Evolutionary conservation across 2,329 filamentous ascomycete species (phyloP).

Genomic region (Trichoderma atrobrunneum): DNA sequence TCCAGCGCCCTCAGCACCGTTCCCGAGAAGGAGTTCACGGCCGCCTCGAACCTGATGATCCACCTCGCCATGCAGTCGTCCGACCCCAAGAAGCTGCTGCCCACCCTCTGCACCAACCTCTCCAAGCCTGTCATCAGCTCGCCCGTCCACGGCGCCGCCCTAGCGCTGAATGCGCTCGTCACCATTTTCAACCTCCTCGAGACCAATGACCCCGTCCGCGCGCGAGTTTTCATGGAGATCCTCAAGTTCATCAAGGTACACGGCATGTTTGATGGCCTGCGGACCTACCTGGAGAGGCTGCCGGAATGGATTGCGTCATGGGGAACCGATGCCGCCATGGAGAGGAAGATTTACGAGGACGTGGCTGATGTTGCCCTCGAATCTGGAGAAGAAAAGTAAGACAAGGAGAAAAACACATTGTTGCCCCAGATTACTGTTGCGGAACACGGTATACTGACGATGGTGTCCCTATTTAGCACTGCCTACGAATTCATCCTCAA

Average conservation of each 20-base stretch:
- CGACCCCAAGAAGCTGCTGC: constrained; percentile 81
- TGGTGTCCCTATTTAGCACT: constrained; percentile 38
- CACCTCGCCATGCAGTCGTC: constrained; percentile 86
- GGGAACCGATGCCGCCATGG: constrained; percentile 77
- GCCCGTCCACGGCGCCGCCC: constrained; percentile 75
- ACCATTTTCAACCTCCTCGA: constrained; percentile 95
- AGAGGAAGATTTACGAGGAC: constrained; percentile 79
- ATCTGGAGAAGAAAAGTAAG: constrained; percentile 72
- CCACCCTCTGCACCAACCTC: constrained; percentile 85
- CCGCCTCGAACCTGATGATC: constrained; percentile 94
- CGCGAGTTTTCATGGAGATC: constrained; percentile 87
- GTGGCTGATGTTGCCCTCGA: constrained; percentile 79
- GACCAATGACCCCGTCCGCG: constrained; percentile 73
- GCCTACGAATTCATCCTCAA: constrained; percentile 67
- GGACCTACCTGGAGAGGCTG: constrained; percentile 78
- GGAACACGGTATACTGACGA: neutral
- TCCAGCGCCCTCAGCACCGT: constrained; percentile 75
- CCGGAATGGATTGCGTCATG: constrained; percentile 79
- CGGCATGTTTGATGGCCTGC: constrained; percentile 77
- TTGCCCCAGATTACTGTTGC: neutral
- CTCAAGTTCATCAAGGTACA: constrained; percentile 75
- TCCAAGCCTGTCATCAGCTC: constrained; percentile 82
- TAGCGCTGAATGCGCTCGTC: constrained; percentile 86
- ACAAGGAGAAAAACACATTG: constrained; percentile 24
- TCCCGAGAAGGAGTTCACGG: constrained; percentile 94